Conservation (phyloP, 2,329 filamentous ascomycete species). For the Fusarium transvaalense region DNA sequence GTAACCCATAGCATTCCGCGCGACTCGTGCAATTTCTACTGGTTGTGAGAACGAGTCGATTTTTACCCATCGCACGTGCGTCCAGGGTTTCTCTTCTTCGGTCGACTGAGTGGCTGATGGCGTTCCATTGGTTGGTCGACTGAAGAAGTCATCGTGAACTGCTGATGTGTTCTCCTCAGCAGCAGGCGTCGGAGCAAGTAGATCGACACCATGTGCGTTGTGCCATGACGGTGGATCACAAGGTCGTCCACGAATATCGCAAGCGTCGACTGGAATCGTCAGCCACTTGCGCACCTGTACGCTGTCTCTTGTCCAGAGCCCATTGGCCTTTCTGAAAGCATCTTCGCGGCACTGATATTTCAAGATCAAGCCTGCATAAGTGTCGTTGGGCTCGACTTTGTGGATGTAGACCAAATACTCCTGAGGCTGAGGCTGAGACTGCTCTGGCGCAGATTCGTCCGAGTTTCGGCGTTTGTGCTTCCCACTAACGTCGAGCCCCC, state of each 20-base stretch:
- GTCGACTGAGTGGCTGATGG: conserved; percentile 40
- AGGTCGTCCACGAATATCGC: conserved; percentile 81
- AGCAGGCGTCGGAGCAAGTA: conserved; percentile 63
- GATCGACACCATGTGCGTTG: conserved; percentile 60
- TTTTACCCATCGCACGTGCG: conserved; percentile 89
- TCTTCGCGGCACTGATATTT: conserved; percentile 89
- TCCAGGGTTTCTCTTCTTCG: conserved; percentile 78
- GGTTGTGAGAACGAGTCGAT: conserved; percentile 77
- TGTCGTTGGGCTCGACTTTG: conserved; percentile 84
- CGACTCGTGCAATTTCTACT: conserved; percentile 87
- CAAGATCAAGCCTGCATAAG: conserved; percentile 89
- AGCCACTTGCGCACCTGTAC: conserved; percentile 87
- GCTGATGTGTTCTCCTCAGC: conserved; percentile 47
- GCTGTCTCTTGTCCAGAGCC: conserved; percentile 93
- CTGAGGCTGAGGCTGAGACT: conserved; percentile 72
- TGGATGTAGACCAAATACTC: conserved; percentile 93
- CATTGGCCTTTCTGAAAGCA: conserved; percentile 86
- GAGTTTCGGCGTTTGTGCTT: conserved; percentile 76
- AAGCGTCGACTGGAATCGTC: conserved; percentile 89
- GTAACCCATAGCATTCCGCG: conserved; percentile 84
- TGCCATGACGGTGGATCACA: conserved; percentile 65
- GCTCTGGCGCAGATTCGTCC: conserved; percentile 66
- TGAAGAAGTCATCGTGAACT: conserved; percentile 59
- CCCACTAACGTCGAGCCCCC: conserved; percentile 66
- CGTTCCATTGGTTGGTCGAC: conserved; percentile 52